A percentile compares a stretch with the other conserved stretches of the same genome.
These are phyloP conservation scores for Acanthamoeba divionensis DNA, from an alignment of 208 protist genomes.

Conservation along the genomic window DNA sequence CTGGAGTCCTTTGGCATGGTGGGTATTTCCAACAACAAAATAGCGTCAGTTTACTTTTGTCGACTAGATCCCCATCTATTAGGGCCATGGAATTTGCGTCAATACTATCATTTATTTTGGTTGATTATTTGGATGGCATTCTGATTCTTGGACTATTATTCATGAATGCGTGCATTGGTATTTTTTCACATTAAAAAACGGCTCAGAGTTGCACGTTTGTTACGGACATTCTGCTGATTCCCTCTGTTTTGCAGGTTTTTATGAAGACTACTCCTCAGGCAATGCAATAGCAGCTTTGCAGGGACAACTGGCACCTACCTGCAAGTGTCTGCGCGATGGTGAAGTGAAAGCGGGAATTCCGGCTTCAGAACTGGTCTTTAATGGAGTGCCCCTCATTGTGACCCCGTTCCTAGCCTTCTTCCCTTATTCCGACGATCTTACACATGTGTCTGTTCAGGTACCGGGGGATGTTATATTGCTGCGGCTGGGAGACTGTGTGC, in stretches of 20 bases:
- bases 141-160: neutral
- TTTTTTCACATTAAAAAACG: neutral
- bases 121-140: constrained; percentile 27
- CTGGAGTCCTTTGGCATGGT: too few species aligned
- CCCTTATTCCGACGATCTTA: neutral
- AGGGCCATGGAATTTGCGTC: constrained; percentile 43
- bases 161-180: neutral
- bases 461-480: constrained; percentile 93
- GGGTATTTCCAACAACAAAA: too few species aligned
- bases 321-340: constrained; percentile 85
- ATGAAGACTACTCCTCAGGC: constrained; percentile 91
- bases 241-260: constrained; percentile 73
- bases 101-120: neutral
- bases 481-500: constrained; percentile 91
- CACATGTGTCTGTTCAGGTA: constrained; percentile 84
- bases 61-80: too few species aligned
- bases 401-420: neutral
- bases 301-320: constrained; percentile 83
- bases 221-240: neutral
- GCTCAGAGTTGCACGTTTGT: neutral
- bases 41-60: too few species aligned
- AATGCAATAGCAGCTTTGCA: constrained; percentile 90
- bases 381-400: neutral
- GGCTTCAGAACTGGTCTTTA: neutral
- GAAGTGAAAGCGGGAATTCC: constrained; percentile 69